Percentiles rank a stretch among this genome's conserved stretches.
phyloP scores from a whole-genome alignment of 129 eudicot genomes.

The Centella asiatica region DNA sequence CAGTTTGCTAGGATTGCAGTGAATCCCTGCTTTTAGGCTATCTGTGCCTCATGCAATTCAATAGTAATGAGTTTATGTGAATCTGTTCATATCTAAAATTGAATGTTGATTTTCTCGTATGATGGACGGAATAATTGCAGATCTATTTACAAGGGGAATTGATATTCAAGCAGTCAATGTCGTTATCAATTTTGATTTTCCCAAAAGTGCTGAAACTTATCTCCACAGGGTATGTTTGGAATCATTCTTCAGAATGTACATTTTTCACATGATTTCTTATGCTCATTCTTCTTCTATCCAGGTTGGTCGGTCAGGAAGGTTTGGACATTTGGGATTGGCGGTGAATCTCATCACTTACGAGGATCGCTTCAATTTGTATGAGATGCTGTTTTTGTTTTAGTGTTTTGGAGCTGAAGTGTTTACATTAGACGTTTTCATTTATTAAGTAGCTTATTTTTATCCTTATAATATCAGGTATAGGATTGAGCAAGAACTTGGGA shows the following conservation, averaged over 20 bases:
- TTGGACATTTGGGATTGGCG: conserved; percentile 46
- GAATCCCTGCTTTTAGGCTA: too few species aligned
- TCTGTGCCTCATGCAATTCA: too few species aligned
- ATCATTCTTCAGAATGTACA: not conserved
- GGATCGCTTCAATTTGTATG: conserved; percentile 19
- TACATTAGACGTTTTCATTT: not conserved
- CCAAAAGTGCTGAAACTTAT: conserved; percentile 17
- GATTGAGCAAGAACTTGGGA: conserved; percentile 26
- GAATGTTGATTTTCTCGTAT: not conserved
- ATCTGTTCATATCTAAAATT: not conserved
- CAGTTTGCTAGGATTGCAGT: too few species aligned
- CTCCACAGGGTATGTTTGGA: conserved; percentile 20
- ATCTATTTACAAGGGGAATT: conserved; percentile 21
- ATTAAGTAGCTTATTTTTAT: not conserved
- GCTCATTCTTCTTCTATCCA: conserved; percentile 12
- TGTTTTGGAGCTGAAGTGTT: not conserved
- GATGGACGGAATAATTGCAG: conserved; percentile 3
- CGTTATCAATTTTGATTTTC: conserved; percentile 21
- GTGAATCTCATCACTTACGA: conserved; percentile 43
- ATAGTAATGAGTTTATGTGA: not conserved
- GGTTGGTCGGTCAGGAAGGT: conserved; percentile 43
- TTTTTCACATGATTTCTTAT: conserved; percentile 3
- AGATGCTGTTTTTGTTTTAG: conserved; percentile 8
- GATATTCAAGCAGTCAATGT: conserved; percentile 28
- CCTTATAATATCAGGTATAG: conserved; percentile 44